Evolutionary conservation across 768 basidiomycete species (phyloP).

Genomic region (Pulveroboletus sp.): DNA sequence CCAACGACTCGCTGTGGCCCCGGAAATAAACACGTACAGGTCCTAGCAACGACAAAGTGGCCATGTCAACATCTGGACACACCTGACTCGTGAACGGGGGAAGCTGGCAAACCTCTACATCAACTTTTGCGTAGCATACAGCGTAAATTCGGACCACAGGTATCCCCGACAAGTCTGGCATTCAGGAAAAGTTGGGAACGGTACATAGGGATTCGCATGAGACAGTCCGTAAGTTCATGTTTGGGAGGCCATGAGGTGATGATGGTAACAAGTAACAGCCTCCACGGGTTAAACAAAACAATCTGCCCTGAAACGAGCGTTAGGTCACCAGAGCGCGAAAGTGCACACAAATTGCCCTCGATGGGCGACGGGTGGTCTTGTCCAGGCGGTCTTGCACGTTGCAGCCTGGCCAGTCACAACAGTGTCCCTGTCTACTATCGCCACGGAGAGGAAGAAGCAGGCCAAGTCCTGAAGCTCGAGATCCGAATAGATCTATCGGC

Average conservation of each 20-base stretch:
- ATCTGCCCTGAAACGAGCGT: slow-evolving; percentile 16
- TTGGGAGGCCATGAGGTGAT: slow-evolving; percentile 2
- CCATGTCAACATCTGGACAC: slow-evolving; percentile 8
- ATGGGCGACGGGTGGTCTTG: slow-evolving; percentile 19
- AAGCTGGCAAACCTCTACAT: background rate
- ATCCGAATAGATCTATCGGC: slow-evolving; percentile 10
- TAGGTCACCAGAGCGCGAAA: slow-evolving; percentile 16
- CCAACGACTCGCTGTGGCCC: slow-evolving; percentile 6
- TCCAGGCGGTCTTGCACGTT: slow-evolving; percentile 18
- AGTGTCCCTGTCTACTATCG: slow-evolving; percentile 19
- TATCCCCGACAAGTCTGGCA: slow-evolving; percentile 9
- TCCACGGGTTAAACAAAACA: slow-evolving; percentile 18
- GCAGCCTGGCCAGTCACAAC: slow-evolving; percentile 22
- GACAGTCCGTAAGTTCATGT: slow-evolving; percentile 25
- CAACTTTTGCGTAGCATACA: background rate
- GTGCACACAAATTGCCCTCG: slow-evolving; percentile 24
- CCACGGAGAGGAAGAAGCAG: slow-evolving; percentile 16
- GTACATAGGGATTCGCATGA: slow-evolving; percentile 26
- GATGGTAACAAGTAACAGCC: slow-evolving; percentile 17
- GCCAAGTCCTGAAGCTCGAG: slow-evolving; percentile 16
- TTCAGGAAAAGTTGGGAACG: slow-evolving; percentile 9
- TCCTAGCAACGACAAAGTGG: background rate
- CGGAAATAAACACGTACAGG: slow-evolving; percentile 10
- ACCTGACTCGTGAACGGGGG: slow-evolving; percentile 13
- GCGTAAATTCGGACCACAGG: slow-evolving; percentile 9